Conservation (phyloP, 768 basidiomycete genomes). For the Leccinum subgranulosum region DNA sequence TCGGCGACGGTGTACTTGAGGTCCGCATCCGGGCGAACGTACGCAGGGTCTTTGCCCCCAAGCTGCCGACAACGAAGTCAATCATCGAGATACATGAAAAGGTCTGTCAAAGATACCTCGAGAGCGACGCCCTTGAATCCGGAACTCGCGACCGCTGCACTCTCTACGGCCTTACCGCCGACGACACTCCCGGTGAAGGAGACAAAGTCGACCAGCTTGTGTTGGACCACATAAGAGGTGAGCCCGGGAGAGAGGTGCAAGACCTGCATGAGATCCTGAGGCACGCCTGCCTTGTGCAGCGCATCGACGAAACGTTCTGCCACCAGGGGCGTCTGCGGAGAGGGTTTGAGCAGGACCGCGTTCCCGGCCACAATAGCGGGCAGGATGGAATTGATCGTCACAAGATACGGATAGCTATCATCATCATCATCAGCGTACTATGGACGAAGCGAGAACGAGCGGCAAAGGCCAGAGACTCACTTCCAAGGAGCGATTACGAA, state of each 20-base stretch:
- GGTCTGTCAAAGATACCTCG: constrained; percentile 49
- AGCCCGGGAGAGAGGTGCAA: constrained; percentile 68
- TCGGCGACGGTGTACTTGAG: constrained; percentile 78
- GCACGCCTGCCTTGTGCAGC: constrained; percentile 74
- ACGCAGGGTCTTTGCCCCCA: constrained; percentile 97
- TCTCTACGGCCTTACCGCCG: constrained; percentile 72
- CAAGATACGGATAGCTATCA: constrained; percentile 89
- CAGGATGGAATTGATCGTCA: constrained; percentile 86
- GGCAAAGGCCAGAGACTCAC: constrained; percentile 40
- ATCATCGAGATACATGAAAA: neutral
- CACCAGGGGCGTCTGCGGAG: constrained; percentile 90
- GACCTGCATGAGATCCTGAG: constrained; percentile 68
- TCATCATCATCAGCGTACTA: neutral
- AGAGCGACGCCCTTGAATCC: constrained; percentile 87
- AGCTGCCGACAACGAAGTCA: constrained; percentile 48
- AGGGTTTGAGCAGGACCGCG: constrained; percentile 88
- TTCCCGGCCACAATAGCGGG: constrained; percentile 92
- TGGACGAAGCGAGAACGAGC: neutral
- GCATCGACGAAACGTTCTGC: constrained; percentile 78
- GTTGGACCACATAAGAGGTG: constrained; percentile 57
- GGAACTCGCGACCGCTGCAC: constrained; percentile 57
- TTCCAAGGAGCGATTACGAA: constrained; percentile 93
- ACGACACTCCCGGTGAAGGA: constrained; percentile 88
- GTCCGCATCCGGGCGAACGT: constrained; percentile 86
- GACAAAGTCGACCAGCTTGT: constrained; percentile 72